Base-by-base conservation (phyloP, 2,329 filamentous ascomycete genomes). In the Fusarium dlaminii region DNA sequence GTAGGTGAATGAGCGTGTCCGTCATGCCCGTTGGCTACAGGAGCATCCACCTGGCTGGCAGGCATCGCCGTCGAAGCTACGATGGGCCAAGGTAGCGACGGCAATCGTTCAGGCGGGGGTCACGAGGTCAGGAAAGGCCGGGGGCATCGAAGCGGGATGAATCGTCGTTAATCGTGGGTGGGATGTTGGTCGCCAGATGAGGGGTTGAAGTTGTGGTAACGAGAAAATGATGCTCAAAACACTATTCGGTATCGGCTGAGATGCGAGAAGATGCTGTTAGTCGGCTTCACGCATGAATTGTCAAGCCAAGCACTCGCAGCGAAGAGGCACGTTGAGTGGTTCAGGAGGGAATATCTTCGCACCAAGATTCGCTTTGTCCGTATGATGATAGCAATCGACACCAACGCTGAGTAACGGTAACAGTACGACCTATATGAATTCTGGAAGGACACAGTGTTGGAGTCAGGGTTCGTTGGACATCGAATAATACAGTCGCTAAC, bases 21-120 rank as follows among this genome's bases (percentile, higher is more conserved):
- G 77, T 84, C 82, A 74, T 85, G 81, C 73, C 82, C 82, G 79
- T 86, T 85, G 68, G 82, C 77, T 73, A 83, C 79, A 76, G 81
- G 83, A 78, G 84, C 73, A 70, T 86, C 85, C 74, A 79, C 75
- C 73, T 84, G 83, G 71, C 80, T 82, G 70, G 80, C 79, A 77
- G 83, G 81, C 83, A 85, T 85, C 68, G 72, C 78, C 75, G 74
- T 52, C 42, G 70, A 59, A 58, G 66, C 40, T 66, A 55, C 67
- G 55, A 70, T 69, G 69, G 70, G 54, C 67, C 60, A 63, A 68
- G 59, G 42, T 68, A 66, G 61, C 52, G 59, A 68, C 46, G 62
- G 60, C 67, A 68, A 73, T 66, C 52, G 60, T 65, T 73, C 64
- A 61, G 58, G 75, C 57, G 70, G 58, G 69, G 63, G 68, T 77